Percentiles rank a stretch among this genome's conserved stretches.
phyloP scores from a whole-genome alignment of 2,329 filamentous ascomycete genomes.

The Fusarium annulatum region DNA sequence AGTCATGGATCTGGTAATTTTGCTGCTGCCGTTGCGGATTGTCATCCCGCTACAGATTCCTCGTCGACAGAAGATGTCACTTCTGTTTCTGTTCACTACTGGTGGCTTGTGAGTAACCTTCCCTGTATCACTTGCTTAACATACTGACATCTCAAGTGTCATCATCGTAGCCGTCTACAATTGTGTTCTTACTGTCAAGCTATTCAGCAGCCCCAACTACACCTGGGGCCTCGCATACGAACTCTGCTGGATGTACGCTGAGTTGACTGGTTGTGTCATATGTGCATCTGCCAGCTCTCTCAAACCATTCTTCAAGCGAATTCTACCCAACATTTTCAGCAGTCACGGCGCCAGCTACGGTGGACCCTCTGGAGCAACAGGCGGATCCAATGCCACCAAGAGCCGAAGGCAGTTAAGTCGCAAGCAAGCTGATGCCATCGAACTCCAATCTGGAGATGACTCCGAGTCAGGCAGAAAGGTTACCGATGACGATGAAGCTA shows the following conservation, averaged over 20 bases:
- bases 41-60: constrained; percentile 34
- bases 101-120: constrained; percentile 31
- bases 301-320: constrained; percentile 37
- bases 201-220: constrained; percentile 33
- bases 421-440: constrained; percentile 34
- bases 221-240: constrained; percentile 41
- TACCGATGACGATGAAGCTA: constrained; percentile 31
- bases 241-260: constrained; percentile 43
- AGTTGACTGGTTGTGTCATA: constrained; percentile 39
- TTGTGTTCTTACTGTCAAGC: constrained; percentile 36
- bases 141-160: neutral
- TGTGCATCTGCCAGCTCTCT: constrained; percentile 39
- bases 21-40: constrained; percentile 28
- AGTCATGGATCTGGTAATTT: constrained; percentile 37
- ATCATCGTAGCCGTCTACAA: constrained; percentile 41
- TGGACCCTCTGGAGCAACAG: constrained; percentile 1
- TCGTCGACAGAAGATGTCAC: constrained; percentile 29
- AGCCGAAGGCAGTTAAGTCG: constrained; percentile 33
- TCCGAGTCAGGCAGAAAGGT: constrained; percentile 32
- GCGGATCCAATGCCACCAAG: constrained; percentile 17
- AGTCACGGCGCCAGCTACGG: constrained; percentile 16
- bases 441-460: constrained; percentile 37
- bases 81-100: constrained; percentile 36
- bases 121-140: rapidly evolving
- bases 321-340: constrained; percentile 23